phyloP scores from a whole-genome alignment of 805 yeast genomes.

The Candida dajiaensis region DNA sequence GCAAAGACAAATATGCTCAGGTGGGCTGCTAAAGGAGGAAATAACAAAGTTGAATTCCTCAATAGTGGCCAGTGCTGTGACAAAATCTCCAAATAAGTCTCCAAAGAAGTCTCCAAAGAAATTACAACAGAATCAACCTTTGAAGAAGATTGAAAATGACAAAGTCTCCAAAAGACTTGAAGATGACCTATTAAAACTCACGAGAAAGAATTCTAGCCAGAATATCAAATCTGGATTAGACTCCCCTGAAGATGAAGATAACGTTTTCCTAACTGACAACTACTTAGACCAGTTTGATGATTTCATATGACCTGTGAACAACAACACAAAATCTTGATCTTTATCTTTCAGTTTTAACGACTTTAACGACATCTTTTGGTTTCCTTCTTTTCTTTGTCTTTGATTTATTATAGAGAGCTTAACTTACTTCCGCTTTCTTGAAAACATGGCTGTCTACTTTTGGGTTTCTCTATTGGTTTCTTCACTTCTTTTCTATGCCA shows the following conservation, averaged over 20 bases:
- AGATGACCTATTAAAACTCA: slow-evolving; percentile 2
- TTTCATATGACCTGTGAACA: neutral
- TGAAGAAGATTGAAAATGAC: slow-evolving; percentile 4
- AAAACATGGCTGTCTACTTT: too few relatives aligned
- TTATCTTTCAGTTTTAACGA: neutral
- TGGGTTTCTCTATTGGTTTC: too few relatives aligned
- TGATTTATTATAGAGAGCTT: too few relatives aligned
- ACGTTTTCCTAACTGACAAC: neutral
- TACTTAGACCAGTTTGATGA: neutral
- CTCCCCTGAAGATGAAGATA: neutral
- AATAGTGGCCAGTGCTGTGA: neutral
- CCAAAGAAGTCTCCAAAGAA: slow-evolving; percentile 14
- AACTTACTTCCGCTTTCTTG: too few relatives aligned
- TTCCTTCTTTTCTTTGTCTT: too few relatives aligned
- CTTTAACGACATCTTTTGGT: neutral
- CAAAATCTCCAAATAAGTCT: slow-evolving; percentile 13
- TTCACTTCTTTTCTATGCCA: too few relatives aligned
- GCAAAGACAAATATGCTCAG: slow-evolving; percentile 72
- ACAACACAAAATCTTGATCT: too few relatives aligned
- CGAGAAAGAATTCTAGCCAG: neutral
- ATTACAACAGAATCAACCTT: neutral
- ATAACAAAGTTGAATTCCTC: neutral
- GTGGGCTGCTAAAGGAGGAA: slow-evolving; percentile 37
- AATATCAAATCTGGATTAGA: neutral
- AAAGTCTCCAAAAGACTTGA: slow-evolving; percentile 7